A percentile compares a stretch with the other conserved stretches of the same genome.
Evolutionary conservation across 176 grass and related monocot species (phyloP).

Genomic region (maize (Zea mays)): DNA sequence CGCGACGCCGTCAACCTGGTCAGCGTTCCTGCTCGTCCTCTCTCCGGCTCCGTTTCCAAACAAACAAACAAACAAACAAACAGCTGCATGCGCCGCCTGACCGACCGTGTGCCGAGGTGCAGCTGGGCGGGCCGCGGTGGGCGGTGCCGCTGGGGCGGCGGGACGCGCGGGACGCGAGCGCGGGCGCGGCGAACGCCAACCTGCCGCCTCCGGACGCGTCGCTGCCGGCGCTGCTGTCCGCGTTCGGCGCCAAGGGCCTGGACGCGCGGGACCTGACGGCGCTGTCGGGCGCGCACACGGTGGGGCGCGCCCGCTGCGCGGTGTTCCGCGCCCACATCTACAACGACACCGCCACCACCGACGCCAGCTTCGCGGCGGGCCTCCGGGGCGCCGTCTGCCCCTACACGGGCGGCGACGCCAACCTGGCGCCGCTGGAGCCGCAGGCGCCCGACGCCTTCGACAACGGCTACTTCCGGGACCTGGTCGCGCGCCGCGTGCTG

Average conservation of each 20-base stretch:
- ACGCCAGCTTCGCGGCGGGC: slow-evolving; percentile 51
- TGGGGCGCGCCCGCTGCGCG: slow-evolving; percentile 57
- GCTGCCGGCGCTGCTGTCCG: slow-evolving; percentile 48
- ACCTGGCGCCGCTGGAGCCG: slow-evolving; percentile 54
- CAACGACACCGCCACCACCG: slow-evolving; percentile 44
- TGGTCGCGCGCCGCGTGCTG: slow-evolving; percentile 52
- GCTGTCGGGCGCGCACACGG: slow-evolving; percentile 85
- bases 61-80: background rate
- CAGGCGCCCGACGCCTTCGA: slow-evolving; percentile 55
- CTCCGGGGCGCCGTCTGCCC: slow-evolving; percentile 47
- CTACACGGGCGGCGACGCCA: slow-evolving; percentile 45
- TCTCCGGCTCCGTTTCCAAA: background rate
- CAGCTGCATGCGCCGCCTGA: too few relatives aligned
- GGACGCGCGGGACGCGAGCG: slow-evolving; percentile 53
- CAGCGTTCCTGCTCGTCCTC: background rate
- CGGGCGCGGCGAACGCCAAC: slow-evolving; percentile 42
- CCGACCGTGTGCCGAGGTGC: background rate
- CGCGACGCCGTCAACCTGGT: slow-evolving; percentile 66
- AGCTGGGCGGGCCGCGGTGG: slow-evolving; percentile 85
- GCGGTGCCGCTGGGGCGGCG: slow-evolving; percentile 62
- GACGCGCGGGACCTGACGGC: slow-evolving; percentile 63
- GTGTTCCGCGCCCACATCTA: slow-evolving; percentile 73
- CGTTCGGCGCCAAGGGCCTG: slow-evolving; percentile 56
- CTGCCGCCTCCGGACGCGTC: slow-evolving; percentile 53
- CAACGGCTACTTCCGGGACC: slow-evolving; percentile 68